These are phyloP conservation scores for Gastrolobium villosum DNA, from an alignment of 306 rosid species.

Conservation along the genomic window DNA sequence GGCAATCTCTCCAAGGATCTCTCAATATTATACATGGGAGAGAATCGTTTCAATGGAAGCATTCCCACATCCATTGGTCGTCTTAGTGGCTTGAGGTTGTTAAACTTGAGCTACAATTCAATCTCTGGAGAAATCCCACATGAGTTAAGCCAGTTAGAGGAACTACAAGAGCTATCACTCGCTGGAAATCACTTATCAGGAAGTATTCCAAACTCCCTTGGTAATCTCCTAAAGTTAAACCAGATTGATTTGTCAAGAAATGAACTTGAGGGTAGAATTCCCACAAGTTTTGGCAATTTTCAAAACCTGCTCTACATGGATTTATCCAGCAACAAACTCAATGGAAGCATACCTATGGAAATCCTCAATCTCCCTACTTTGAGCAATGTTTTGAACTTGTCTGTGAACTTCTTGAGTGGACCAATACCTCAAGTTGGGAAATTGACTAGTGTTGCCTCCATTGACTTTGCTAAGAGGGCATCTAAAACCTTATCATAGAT, in stretches of 20 bases:
- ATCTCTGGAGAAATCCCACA: constrained; percentile 72
- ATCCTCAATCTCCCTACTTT: constrained; percentile 54
- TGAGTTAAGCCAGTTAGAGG: constrained; percentile 62
- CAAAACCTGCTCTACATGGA: constrained; percentile 56
- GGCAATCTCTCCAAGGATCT: constrained; percentile 78
- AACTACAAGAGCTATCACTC: constrained; percentile 57
- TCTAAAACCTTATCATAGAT: constrained; percentile 87
- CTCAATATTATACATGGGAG: constrained; percentile 67
- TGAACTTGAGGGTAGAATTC: constrained; percentile 53
- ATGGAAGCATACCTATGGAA: constrained; percentile 62
- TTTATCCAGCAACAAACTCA: constrained; percentile 61
- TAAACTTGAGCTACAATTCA: constrained; percentile 69
- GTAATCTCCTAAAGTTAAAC: constrained; percentile 54
- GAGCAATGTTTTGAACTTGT: constrained; percentile 56
- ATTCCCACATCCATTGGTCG: constrained; percentile 70
- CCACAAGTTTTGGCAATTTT: constrained; percentile 55
- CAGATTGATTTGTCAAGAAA: constrained; percentile 60
- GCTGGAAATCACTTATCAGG: constrained; percentile 67
- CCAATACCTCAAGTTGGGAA: constrained; percentile 57
- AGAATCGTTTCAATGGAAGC: constrained; percentile 66
- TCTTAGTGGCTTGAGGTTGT: constrained; percentile 64
- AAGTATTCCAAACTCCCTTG: constrained; percentile 65
- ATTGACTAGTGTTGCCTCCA: constrained; percentile 39
- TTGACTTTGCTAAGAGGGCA: constrained; percentile 69
- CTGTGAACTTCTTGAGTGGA: constrained; percentile 60